These are phyloP conservation scores for Hylodesmum podocarpum DNA, from an alignment of 306 rosid species.

Conservation along the genomic window DNA sequence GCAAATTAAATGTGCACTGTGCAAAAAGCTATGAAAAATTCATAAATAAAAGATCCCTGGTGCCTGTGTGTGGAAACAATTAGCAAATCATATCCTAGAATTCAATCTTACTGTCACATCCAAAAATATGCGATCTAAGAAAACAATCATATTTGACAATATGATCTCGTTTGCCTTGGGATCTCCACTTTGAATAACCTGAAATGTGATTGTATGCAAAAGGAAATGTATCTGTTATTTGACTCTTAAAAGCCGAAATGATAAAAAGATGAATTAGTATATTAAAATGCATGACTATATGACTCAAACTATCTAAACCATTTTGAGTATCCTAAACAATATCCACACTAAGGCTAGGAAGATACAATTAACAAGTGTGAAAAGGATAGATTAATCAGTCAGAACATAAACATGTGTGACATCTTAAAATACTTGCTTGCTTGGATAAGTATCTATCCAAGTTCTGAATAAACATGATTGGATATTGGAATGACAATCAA, in stretches of 20 bases:
- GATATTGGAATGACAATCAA: constrained; percentile 4
- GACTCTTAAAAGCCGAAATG: constrained; percentile 1
- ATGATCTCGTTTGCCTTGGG: constrained; percentile 79
- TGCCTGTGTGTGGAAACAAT: not conserved
- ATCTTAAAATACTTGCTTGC: not conserved
- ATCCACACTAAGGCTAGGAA: not conserved
- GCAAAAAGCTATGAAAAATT: constrained; percentile 16
- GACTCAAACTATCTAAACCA: not conserved
- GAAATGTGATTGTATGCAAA: constrained; percentile 34
- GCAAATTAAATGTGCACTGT: constrained; percentile 15
- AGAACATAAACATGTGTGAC: not conserved
- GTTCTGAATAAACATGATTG: not conserved
- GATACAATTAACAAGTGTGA: not conserved
- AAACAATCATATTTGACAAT: constrained; percentile 76
- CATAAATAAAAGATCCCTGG: not conserved
- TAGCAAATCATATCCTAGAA: not conserved
- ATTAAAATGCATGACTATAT: constrained; percentile 8
- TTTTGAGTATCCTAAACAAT: not conserved
- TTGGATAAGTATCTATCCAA: not conserved
- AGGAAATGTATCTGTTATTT: not conserved
- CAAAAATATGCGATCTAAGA: constrained; percentile 71
- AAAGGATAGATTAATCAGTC: not conserved
- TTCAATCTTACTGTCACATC: constrained; percentile 76
- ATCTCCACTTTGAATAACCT: constrained; percentile 77
- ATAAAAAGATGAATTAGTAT: not conserved